A percentile compares a stretch with the other conserved stretches of the same genome.
Evolutionary conservation across 306 rosid genomes (phyloP).

Genomic region (Gastrolobium bilobum): DNA sequence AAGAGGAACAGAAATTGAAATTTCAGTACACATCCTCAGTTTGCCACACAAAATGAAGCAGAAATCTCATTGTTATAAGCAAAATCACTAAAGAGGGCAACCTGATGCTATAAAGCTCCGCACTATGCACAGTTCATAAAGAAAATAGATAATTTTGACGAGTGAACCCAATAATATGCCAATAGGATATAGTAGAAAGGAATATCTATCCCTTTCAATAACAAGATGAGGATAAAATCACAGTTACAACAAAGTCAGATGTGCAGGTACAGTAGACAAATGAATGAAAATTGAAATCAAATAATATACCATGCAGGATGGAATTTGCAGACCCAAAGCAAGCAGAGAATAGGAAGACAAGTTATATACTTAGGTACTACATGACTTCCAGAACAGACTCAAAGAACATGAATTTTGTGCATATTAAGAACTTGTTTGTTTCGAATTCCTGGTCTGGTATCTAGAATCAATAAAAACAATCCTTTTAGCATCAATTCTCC

Average conservation of each 20-base stretch:
- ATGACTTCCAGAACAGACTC: slow-evolving; percentile 9
- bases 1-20: slow-evolving; percentile 21
- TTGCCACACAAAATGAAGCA: slow-evolving; percentile 23
- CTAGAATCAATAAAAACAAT: slow-evolving; percentile 6
- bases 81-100: neutral
- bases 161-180: slow-evolving; percentile 1
- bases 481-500: neutral
- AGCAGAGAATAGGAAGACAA: neutral
- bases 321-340: neutral
- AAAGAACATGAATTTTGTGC: slow-evolving; percentile 5
- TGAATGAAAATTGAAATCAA: slow-evolving; percentile 13
- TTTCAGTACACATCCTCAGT: neutral
- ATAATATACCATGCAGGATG: neutral
- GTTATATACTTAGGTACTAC: neutral
- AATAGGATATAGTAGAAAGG: neutral
- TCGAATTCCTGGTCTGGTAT: slow-evolving; percentile 19
- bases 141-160: neutral
- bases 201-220: neutral
- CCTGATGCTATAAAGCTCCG: too few species aligned
- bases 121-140: neutral
- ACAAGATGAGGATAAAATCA: slow-evolving; percentile 1
- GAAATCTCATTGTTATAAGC: neutral
- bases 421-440: neutral
- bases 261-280: slow-evolving; percentile 5
- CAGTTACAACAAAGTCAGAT: neutral